Percentiles rank a stretch among this genome's conserved stretches.
phyloP scores from a whole-genome alignment of 1,139 yeast species.

The Arxiozyma heterogenica region DNA sequence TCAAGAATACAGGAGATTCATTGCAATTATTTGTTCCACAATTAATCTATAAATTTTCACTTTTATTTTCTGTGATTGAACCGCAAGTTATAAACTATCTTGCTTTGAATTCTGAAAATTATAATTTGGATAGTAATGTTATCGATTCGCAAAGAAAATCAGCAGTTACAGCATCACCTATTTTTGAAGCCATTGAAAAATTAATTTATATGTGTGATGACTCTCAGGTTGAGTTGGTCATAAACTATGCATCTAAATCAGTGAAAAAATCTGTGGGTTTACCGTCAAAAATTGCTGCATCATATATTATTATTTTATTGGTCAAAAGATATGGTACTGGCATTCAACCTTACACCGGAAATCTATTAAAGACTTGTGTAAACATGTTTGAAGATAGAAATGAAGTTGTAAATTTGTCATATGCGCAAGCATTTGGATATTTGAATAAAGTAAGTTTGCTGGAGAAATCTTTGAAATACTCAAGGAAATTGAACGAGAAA shows the following conservation, averaged over 20 bases:
- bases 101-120: conserved; percentile 81
- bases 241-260: conserved; percentile 38
- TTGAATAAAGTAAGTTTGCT: conserved; percentile 54
- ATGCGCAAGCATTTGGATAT: conserved; percentile 76
- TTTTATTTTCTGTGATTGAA: conserved; percentile 76
- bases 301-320: conserved; percentile 62
- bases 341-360: conserved; percentile 53
- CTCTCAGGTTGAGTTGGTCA: conserved; percentile 42
- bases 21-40: conserved; percentile 62
- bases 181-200: conserved; percentile 79
- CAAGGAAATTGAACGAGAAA: conserved; percentile 41
- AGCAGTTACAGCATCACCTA: conserved; percentile 70
- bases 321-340: conserved; percentile 49
- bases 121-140: conserved; percentile 58
- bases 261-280: conserved; percentile 71
- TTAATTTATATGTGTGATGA: conserved; percentile 53
- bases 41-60: conserved; percentile 58
- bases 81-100: conserved; percentile 85
- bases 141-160: conserved; percentile 73
- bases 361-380: conserved; percentile 47
- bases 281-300: conserved; percentile 84
- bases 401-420: conserved; percentile 63
- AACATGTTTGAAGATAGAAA: conserved; percentile 62
- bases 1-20: conserved; percentile 51
- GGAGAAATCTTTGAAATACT: conserved; percentile 47